These are phyloP conservation scores for Chernovozyma sophiae-reginae DNA, from an alignment of 1,139 yeast species.

Conservation along the genomic window DNA sequence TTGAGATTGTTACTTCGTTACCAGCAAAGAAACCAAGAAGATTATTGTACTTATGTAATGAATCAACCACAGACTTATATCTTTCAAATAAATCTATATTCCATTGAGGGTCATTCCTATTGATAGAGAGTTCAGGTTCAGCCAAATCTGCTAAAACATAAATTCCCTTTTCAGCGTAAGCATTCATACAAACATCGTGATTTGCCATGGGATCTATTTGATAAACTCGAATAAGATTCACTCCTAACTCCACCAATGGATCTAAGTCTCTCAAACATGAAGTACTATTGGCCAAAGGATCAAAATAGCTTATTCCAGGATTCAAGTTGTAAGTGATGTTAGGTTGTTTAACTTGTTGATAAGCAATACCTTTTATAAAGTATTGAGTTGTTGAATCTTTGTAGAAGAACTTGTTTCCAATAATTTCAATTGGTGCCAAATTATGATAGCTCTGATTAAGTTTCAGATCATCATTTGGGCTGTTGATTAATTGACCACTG, in stretches of 20 bases:
- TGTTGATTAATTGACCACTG: too few species aligned
- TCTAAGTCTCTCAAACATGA: slow-evolving; percentile 51
- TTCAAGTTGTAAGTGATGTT: slow-evolving; percentile 20
- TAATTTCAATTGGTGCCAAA: slow-evolving; percentile 24
- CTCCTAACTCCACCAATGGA: slow-evolving; percentile 41
- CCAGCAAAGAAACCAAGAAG: slow-evolving; percentile 59
- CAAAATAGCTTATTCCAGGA: slow-evolving; percentile 39
- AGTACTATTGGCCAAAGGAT: slow-evolving; percentile 46
- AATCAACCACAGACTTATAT: slow-evolving; percentile 48
- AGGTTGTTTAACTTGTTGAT: slow-evolving; percentile 44
- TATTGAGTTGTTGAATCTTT: slow-evolving; percentile 44
- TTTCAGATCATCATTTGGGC: too few species aligned
- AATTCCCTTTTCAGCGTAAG: slow-evolving; percentile 49
- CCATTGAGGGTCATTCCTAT: slow-evolving; percentile 49
- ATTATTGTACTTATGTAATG: slow-evolving; percentile 46
- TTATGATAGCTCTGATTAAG: slow-evolving; percentile 1
- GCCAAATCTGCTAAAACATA: slow-evolving; percentile 53
- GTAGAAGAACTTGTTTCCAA: slow-evolving; percentile 47
- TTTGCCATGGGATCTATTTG: slow-evolving; percentile 46
- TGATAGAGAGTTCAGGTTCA: slow-evolving; percentile 50
- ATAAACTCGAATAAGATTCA: slow-evolving; percentile 54
- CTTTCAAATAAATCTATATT: slow-evolving; percentile 30
- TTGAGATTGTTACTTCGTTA: slow-evolving; percentile 55
- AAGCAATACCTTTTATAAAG: slow-evolving; percentile 56
- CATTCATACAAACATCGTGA: slow-evolving; percentile 56